Conservation (phyloP, 176 grass and related monocot species). For the Zoysia pacifica region DNA sequence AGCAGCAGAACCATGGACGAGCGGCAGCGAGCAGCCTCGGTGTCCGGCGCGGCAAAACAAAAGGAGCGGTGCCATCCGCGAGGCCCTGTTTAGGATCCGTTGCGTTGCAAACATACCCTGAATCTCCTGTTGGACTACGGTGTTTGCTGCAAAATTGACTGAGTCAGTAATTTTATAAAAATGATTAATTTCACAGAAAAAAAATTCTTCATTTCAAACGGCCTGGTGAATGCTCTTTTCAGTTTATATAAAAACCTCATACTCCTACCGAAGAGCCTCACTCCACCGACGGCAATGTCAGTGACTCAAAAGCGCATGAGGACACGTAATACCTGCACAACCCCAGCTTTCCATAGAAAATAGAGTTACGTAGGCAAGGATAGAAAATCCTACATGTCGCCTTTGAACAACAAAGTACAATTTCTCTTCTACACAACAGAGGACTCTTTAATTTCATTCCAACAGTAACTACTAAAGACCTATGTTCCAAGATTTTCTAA, state of each 20-base stretch:
- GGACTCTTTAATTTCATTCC: background rate
- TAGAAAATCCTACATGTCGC: background rate
- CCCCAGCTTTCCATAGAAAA: background rate
- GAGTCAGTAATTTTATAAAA: too few species aligned
- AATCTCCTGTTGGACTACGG: too few species aligned
- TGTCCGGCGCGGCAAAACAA: background rate
- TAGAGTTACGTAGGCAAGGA: background rate
- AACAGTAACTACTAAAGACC: too few species aligned
- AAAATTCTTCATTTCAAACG: too few species aligned
- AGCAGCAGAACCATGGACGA: background rate
- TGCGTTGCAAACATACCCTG: background rate
- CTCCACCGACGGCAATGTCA: background rate
- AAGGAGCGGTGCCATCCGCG: background rate
- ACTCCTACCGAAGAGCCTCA: background rate
- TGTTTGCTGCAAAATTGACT: too few species aligned
- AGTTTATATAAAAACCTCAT: background rate
- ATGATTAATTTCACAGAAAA: too few species aligned
- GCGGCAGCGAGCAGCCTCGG: slow-evolving; percentile 1
- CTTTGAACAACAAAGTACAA: background rate
- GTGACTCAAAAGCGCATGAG: slow-evolving; percentile 18
- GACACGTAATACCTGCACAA: slow-evolving; percentile 22
- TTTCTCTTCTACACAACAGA: background rate
- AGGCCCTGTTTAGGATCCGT: background rate
- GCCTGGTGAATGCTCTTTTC: background rate
- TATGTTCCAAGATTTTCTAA: background rate